These are phyloP conservation scores for Vaccinium vitisidaea DNA, from an alignment of 148 eudicot genomes.

Conservation along the genomic window DNA sequence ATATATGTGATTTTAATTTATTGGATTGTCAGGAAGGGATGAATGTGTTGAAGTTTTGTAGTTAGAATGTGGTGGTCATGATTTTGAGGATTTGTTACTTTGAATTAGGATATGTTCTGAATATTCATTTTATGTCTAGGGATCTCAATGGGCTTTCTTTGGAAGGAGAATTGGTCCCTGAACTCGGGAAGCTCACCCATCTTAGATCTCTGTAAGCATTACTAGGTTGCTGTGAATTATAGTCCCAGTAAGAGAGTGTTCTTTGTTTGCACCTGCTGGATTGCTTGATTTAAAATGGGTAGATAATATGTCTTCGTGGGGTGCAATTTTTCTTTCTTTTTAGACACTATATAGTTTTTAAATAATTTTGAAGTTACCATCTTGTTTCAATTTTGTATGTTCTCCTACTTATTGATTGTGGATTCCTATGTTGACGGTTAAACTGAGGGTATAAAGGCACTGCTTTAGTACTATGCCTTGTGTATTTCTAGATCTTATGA, in stretches of 20 bases:
- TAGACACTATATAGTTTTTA: neutral
- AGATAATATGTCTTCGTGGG: neutral
- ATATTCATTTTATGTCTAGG: constrained; percentile 28
- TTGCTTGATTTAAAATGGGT: neutral
- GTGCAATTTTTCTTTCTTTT: neutral
- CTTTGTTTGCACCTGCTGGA: too few species aligned
- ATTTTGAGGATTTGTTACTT: constrained; percentile 8
- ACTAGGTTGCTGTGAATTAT: neutral
- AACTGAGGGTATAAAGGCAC: neutral
- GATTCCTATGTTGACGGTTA: neutral
- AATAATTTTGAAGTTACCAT: neutral
- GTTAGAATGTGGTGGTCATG: neutral
- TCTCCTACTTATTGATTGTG: neutral
- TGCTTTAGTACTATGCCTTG: neutral
- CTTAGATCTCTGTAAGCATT: constrained; percentile 68
- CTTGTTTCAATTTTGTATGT: neutral
- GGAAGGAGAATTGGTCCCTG: constrained; percentile 59
- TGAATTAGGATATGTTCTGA: neutral
- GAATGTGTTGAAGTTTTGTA: neutral
- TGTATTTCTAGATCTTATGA: neutral
- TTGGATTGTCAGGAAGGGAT: constrained; percentile 1
- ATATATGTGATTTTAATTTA: constrained; percentile 2
- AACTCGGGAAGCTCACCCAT: constrained; percentile 62
- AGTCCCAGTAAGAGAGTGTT: neutral
- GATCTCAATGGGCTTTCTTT: constrained; percentile 62